Evolutionary conservation across 192 early-diverging fungal species (phyloP).

Genomic region (Paraglomus brasilianum): DNA sequence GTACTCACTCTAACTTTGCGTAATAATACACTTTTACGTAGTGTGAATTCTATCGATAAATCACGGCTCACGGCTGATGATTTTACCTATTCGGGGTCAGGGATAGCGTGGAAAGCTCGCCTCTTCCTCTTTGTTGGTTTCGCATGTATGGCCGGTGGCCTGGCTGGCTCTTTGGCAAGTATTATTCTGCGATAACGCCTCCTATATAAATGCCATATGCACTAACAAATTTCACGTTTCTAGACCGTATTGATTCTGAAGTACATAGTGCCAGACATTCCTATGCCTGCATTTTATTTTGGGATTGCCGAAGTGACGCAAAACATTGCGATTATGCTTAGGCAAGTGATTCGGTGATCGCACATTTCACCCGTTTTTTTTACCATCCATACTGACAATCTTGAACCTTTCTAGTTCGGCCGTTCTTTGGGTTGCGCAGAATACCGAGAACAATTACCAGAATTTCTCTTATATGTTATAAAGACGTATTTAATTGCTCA

Average conservation of each 20-base stretch:
- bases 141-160: slow-evolving; percentile 58
- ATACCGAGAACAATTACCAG: slow-evolving; percentile 34
- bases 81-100: slow-evolving; percentile 42
- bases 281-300: slow-evolving; percentile 28
- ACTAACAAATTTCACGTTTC: not conserved
- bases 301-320: slow-evolving; percentile 30
- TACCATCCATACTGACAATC: not conserved
- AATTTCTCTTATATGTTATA: slow-evolving; percentile 31
- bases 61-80: slow-evolving; percentile 45
- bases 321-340: slow-evolving; percentile 29
- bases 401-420: slow-evolving; percentile 33
- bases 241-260: slow-evolving; percentile 33
- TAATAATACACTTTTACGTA: slow-evolving; percentile 26
- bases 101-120: slow-evolving; percentile 48
- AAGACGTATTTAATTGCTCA: too few species aligned
- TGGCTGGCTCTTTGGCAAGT: slow-evolving; percentile 55
- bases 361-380: not conserved
- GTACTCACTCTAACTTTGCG: not conserved
- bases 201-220: not conserved
- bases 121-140: slow-evolving; percentile 60
- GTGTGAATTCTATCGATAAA: slow-evolving; percentile 57
- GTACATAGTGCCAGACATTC: slow-evolving; percentile 24
- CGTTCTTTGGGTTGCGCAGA: slow-evolving; percentile 45
- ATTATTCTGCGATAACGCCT: not conserved
- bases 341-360: slow-evolving; percentile 15